A percentile compares a stretch with the other conserved stretches of the same genome.
These are phyloP conservation scores for Fonsecaea pugnacius DNA, from an alignment of 2,329 filamentous ascomycete species.

Conservation along the genomic window DNA sequence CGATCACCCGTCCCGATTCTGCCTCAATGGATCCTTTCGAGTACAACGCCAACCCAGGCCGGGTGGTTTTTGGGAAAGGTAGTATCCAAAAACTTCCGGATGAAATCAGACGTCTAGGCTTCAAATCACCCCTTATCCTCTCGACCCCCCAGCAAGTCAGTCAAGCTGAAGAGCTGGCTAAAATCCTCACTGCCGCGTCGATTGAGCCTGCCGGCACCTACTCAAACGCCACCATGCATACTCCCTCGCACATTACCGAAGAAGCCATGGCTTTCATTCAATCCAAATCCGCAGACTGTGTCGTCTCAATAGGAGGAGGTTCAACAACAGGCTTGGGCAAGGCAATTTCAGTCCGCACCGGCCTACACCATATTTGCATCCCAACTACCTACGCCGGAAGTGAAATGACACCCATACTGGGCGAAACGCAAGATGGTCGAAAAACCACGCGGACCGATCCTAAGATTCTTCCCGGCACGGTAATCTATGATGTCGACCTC, in stretches of 20 bases:
- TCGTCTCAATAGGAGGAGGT: conserved; percentile 66
- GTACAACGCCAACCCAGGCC: conserved; percentile 59
- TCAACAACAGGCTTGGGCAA: conserved; percentile 68
- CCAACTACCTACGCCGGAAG: conserved; percentile 66
- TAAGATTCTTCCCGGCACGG: conserved; percentile 63
- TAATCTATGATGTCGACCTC: conserved; percentile 68
- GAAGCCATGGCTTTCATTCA: conserved; percentile 57
- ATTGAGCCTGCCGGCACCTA: conserved; percentile 57
- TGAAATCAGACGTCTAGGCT: conserved; percentile 51
- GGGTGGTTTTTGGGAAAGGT: conserved; percentile 62
- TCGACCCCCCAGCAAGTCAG: conserved; percentile 58
- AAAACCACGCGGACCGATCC: conserved; percentile 64
- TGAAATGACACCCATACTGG: conserved; percentile 69
- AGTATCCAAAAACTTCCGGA: conserved; percentile 56
- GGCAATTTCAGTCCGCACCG: conserved; percentile 59
- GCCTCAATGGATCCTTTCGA: conserved; percentile 58
- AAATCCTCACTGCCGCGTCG: conserved; percentile 47
- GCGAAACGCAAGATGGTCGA: conserved; percentile 62
- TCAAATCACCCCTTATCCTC: conserved; percentile 60
- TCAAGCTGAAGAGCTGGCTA: conserved; percentile 53
- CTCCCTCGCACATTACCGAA: conserved; percentile 62
- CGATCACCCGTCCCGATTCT: too few relatives aligned
- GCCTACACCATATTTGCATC: conserved; percentile 62
- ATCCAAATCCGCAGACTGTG: conserved; percentile 55
- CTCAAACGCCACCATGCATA: conserved; percentile 66